Evolutionary conservation across 2,329 filamentous ascomycete genomes (phyloP), one percentile per base, ranked within the genome.

Genomic region (Penicillium brevicompactum): DNA sequence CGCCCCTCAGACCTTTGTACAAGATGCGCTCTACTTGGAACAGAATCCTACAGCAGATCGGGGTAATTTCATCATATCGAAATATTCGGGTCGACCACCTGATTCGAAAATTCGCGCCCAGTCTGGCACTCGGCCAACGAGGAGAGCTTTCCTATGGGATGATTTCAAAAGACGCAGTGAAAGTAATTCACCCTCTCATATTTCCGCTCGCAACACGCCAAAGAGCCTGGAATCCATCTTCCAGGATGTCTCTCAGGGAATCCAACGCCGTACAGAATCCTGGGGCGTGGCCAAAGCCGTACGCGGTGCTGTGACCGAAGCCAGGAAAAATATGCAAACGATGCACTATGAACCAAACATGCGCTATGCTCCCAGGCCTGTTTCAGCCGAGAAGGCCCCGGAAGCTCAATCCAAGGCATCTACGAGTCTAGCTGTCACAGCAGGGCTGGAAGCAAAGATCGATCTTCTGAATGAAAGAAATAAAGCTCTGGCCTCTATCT

Each of bases 1-100:
- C 61, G 85, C 86, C 0, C 88, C 92, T 14, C 85, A 89, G 61
- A 90, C 87, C 0, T 91, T 97, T 64, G 89, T 96, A 45, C 84
- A 91, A 55, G 94, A 99, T 73, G 94, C 92, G 1, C 72, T 94
- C 14, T 78, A 78, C 52, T 62, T 81, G 38, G 76, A 78, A 48
- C 72, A 76, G 45, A 76, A 78, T 37, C 69, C 72, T 21, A 77
- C 72, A 5, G 63, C 70, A 10, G 75, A 78, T 32, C 72, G 78
- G 47, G 78, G 76, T 10, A 67, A 69, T 21, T 73, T 72, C 27
- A 67, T 81, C 13, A 76, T 80, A 38, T 71, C 73, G 9, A 78
- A 78, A 59, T 80, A 80, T 61, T 78, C 78, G 5, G 76, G 75
- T 8, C 75, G 71, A 49, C 66, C 71, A n/a, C 77, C 77, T 11